Evolutionary conservation across 768 basidiomycete species (phyloP).

Genomic region (Tricholoma sp.): DNA sequence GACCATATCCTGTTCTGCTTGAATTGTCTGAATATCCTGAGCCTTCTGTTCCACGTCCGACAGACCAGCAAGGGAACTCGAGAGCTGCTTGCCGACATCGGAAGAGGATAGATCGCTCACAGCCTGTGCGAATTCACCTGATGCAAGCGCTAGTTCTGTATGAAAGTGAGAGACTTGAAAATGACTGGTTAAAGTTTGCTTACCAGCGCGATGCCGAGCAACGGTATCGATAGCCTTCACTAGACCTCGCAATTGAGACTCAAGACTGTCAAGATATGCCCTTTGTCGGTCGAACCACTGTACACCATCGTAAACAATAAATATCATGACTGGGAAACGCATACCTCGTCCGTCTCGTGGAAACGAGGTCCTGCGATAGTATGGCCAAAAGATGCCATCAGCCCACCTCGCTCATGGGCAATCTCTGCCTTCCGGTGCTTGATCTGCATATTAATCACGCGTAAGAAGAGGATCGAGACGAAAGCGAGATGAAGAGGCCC

Average conservation of each 20-base stretch:
- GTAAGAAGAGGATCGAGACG: not conserved
- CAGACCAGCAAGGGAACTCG: constrained; percentile 62
- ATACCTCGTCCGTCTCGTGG: constrained; percentile 83
- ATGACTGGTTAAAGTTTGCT: constrained; percentile 6
- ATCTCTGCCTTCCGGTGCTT: constrained; percentile 82
- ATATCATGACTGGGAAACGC: constrained; percentile 3
- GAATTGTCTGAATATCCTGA: constrained; percentile 67
- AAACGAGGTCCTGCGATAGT: constrained; percentile 76
- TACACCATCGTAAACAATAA: not conserved
- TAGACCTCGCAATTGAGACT: constrained; percentile 81
- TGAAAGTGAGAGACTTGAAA: not conserved
- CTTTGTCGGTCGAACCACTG: constrained; percentile 94
- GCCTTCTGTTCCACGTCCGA: constrained; percentile 71
- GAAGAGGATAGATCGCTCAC: constrained; percentile 67
- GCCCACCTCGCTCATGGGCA: constrained; percentile 71
- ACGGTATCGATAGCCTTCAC: constrained; percentile 84
- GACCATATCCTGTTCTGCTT: constrained; percentile 78
- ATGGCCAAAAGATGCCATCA: constrained; percentile 81
- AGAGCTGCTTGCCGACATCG: constrained; percentile 71
- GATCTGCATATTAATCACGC: constrained; percentile 46
- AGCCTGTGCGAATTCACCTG: constrained; percentile 77
- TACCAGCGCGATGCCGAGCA: constrained; percentile 78
- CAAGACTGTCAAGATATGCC: constrained; percentile 80
- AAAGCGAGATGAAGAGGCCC: constrained; percentile 23
- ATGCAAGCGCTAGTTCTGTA: constrained; percentile 64